Percentiles rank a stretch among this genome's conserved stretches.
phyloP scores from a whole-genome alignment of 192 early-diverging fungal genomes.

The Coemansia umbellata region DNA sequence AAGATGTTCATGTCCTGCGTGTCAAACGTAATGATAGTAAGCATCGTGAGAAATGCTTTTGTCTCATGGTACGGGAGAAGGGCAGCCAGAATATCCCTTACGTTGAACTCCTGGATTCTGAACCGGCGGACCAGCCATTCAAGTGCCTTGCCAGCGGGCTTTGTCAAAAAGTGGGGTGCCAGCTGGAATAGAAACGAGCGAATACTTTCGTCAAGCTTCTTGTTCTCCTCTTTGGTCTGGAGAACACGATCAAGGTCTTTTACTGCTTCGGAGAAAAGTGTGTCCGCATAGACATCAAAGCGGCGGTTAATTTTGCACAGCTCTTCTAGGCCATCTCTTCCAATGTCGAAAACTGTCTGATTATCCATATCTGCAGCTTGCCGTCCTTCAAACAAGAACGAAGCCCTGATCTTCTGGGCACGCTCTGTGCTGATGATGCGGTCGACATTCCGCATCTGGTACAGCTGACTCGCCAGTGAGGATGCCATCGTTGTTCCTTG shows the following conservation, averaged over 20 bases:
- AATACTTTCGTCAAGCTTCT: slow-evolving; percentile 73
- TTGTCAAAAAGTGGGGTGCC: slow-evolving; percentile 81
- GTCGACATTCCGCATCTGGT: slow-evolving; percentile 60
- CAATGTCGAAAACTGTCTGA: slow-evolving; percentile 84
- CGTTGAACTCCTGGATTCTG: slow-evolving; percentile 84
- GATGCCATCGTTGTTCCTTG: slow-evolving; percentile 50
- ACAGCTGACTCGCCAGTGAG: slow-evolving; percentile 63
- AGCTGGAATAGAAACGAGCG: slow-evolving; percentile 67
- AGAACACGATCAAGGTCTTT: slow-evolving; percentile 77
- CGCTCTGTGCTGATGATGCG: slow-evolving; percentile 54
- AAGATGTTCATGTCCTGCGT: slow-evolving; percentile 47
- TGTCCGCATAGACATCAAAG: slow-evolving; percentile 64
- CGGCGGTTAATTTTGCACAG: slow-evolving; percentile 60
- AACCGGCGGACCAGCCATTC: slow-evolving; percentile 90
- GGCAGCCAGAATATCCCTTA: slow-evolving; percentile 68
- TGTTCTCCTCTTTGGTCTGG: slow-evolving; percentile 77
- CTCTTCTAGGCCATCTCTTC: slow-evolving; percentile 71
- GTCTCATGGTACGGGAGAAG: slow-evolving; percentile 95
- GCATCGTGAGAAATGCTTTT: slow-evolving; percentile 77
- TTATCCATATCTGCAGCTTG: slow-evolving; percentile 86
- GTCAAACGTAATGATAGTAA: slow-evolving; percentile 66
- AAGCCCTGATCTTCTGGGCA: slow-evolving; percentile 60
- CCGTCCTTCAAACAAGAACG: slow-evolving; percentile 76
- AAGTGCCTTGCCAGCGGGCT: slow-evolving; percentile 79
- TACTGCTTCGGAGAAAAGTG: slow-evolving; percentile 77